These are phyloP conservation scores for Arthrinium phaeospermum DNA, from an alignment of 2,329 filamentous ascomycete genomes.

Conservation along the genomic window DNA sequence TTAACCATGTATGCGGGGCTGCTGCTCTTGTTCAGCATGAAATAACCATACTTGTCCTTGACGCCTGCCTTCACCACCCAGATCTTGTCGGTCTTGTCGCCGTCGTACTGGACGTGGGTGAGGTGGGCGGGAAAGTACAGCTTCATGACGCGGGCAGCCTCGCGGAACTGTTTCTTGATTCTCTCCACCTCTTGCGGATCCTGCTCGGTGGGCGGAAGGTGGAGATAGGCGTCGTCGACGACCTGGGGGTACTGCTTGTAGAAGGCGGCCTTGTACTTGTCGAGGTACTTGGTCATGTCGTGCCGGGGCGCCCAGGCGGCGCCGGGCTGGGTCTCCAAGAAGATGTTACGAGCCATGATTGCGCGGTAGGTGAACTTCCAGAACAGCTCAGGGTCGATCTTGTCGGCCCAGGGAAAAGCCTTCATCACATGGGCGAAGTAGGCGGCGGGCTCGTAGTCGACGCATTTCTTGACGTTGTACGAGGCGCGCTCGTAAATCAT, in stretches of 20 bases:
- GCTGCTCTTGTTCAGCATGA: not conserved
- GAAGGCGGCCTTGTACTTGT: not conserved
- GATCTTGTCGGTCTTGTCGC: not conserved
- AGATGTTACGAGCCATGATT: not conserved
- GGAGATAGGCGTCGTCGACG: not conserved
- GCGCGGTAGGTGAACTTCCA: constrained; percentile 5
- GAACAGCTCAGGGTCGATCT: not conserved
- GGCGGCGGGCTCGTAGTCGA: not conserved
- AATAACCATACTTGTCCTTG: not conserved
- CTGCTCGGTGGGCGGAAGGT: not conserved
- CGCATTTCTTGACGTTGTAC: not conserved
- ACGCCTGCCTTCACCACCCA: not conserved
- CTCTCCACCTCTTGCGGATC: not conserved
- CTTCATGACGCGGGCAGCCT: not conserved
- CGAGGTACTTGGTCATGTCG: not conserved
- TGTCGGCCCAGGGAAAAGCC: not conserved
- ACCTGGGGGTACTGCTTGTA: not conserved
- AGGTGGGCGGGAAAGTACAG: not conserved
- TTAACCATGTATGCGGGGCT: no score
- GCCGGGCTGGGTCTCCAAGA: not conserved
- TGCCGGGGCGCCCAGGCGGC: not conserved
- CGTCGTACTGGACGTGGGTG: not conserved
- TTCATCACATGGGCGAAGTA: not conserved
- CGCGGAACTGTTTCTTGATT: no score
- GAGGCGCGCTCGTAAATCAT: not conserved